Base-by-base conservation (phyloP, 2,329 filamentous ascomycete genomes). In the Celoporthe dispersa region DNA sequence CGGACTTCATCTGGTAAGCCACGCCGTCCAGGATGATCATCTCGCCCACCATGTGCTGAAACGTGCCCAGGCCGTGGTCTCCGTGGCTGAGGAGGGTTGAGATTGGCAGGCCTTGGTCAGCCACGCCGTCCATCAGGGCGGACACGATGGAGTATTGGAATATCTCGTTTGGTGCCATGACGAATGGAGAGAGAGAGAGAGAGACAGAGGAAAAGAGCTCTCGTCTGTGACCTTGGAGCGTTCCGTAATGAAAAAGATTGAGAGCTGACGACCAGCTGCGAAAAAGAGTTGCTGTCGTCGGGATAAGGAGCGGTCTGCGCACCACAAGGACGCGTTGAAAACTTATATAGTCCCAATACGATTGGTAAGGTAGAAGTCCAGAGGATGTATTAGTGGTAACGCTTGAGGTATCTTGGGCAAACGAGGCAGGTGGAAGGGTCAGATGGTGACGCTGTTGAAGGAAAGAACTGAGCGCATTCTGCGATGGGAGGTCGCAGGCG, bases 51-150 rank as follows among this genome's bases (percentile, higher is more conserved):
- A 80, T 79, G 74, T 76, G 63, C 25, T 74, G 73, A 68, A 80
- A 80, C 2, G 79, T 80, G 60, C 79, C 79, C 0, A 81, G 74
- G 28, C 79, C 79, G 71, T 79, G 78, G 74, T 80, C 73, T 68
- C 79, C 78, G 67, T 79, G 76, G 6, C 66, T 65, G 63, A 80
- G 73, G 31, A 81, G 71, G 11, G 66, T 66, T 0, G 76, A 72
- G 57, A 79, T 71, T 11, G 78, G 77, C 12, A 76, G 74, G 70
- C 78, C 79, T 19, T 76, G 73, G 31, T 76, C 75, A 64, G 78
- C 78, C 35, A 80, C 76, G 67, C 79, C 78, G 66, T 79, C 78
- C 77, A 80, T 78, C 3, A 80, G 74, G 22, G 78, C 78, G 1
- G 77, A 77, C n/a, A 80, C 68, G 67, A 79, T 75, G 67, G 78